These are phyloP conservation scores for Pilobolus umbonatus DNA, from an alignment of 192 early-diverging fungal species.

Conservation along the genomic window DNA sequence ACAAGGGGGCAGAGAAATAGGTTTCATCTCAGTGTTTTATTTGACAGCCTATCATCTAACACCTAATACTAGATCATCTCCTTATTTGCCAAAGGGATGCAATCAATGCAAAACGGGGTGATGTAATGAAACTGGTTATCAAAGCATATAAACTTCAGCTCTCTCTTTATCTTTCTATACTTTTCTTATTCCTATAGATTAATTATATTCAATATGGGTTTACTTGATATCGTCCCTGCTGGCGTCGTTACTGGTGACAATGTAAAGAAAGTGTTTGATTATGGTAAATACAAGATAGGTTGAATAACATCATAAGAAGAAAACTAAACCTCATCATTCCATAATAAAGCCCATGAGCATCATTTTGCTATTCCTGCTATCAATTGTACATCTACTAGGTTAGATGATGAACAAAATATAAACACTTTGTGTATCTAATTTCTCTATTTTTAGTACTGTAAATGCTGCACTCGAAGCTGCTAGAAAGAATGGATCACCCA, in stretches of 20 bases:
- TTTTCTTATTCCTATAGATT: too few species aligned
- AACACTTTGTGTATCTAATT: background rate
- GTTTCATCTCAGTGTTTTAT: too few species aligned
- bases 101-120: too few species aligned
- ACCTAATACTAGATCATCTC: too few species aligned
- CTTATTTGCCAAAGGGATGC: too few species aligned
- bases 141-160: too few species aligned
- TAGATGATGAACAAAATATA: background rate
- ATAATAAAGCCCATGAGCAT: slow-evolving; percentile 56
- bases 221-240: slow-evolving; percentile 79
- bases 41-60: too few species aligned
- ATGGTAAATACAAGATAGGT: slow-evolving; percentile 29
- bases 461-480: slow-evolving; percentile 95
- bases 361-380: slow-evolving; percentile 93
- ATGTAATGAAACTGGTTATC: too few species aligned
- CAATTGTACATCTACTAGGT: slow-evolving; percentile 89
- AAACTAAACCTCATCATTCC: background rate
- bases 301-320: too few species aligned
- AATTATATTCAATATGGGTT: slow-evolving; percentile 57
- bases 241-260: slow-evolving; percentile 94
- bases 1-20: too few species aligned
- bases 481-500: slow-evolving; percentile 84
- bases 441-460: slow-evolving; percentile 51
- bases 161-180: too few species aligned
- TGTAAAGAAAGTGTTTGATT: slow-evolving; percentile 77